Base-by-base conservation (phyloP, 306 rosid genomes). In the Hippophae gyantsensis region DNA sequence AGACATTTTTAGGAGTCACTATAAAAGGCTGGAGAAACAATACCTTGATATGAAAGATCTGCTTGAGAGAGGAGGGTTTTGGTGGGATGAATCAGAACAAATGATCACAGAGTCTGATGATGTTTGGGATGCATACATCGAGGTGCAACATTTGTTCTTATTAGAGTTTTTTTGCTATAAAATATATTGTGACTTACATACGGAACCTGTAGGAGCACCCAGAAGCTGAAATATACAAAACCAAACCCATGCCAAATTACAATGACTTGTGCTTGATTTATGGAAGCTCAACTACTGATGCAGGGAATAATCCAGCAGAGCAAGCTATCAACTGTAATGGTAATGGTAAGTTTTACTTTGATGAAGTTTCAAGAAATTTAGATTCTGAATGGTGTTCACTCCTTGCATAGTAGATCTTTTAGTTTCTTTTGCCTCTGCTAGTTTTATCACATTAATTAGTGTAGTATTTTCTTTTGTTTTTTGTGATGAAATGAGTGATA, bases 201-300 rank as follows among this genome's bases (percentile, higher is more conserved):
- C 14, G 58, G 67, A 44, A 52, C 52, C 45, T 66, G 60, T 63
- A 82, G 84, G 88, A 76, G 60, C 72, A 74, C 72, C 84, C 78
- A 18, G 66, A 72, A 62, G 82, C 72, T 63, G 70, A 70, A 62
- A 65, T 65, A 38, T 76, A 70, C 76, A 62, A 78, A 68, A 59
- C 27, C 48, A 56, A 9, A 13, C 56, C 69, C n/a, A 71, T 41
- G 68, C 84, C 88, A 61, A 76, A 79, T 56, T 82, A 76, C 51
- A 70, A 61, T 70, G 80, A 73, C 62, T 68, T 82, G 71, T 78
- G 77, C 80, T 72, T 82, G 66, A 76, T 78, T 70, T 82, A 73
- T 70, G 84, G 82, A 70, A 71, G 68, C 65, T 65, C 76, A 60
- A 65, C 57, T 47, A 60, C 74, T 45, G 60, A 76, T 48, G 51